These are phyloP conservation scores for Boletus tomentosulus DNA, from an alignment of 768 basidiomycete genomes.

Conservation along the genomic window DNA sequence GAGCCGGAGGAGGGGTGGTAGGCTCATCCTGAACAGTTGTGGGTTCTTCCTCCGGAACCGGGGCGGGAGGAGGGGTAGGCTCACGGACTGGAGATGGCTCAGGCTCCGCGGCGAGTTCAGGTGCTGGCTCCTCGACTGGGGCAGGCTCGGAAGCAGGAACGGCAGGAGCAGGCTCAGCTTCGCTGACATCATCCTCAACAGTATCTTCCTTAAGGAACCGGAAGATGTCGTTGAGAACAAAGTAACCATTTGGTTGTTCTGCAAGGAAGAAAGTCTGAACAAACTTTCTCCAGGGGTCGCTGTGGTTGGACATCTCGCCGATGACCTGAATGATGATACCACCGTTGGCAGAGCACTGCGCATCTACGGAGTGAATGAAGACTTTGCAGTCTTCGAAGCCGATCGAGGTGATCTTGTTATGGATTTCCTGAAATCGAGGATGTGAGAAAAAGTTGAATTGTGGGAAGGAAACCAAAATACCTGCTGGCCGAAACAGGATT, in stretches of 20 bases:
- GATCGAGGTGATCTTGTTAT: slow-evolving; percentile 91
- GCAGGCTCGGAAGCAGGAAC: slow-evolving; percentile 34
- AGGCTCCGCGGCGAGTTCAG: slow-evolving; percentile 27
- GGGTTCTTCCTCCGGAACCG: slow-evolving; percentile 36
- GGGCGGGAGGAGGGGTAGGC: slow-evolving; percentile 26
- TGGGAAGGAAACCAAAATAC: slow-evolving; percentile 41
- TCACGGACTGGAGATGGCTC: slow-evolving; percentile 34
- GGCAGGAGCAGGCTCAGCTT: slow-evolving; percentile 36
- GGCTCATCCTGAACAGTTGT: slow-evolving; percentile 34
- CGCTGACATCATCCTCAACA: slow-evolving; percentile 72
- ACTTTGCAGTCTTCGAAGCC: slow-evolving; percentile 97
- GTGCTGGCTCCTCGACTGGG: slow-evolving; percentile 30
- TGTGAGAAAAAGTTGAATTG: slow-evolving; percentile 3
- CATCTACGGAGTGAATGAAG: slow-evolving; percentile 97
- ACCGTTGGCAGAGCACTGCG: slow-evolving; percentile 89
- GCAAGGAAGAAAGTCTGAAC: slow-evolving; percentile 99
- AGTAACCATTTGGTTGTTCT: slow-evolving; percentile 98
- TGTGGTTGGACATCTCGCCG: slow-evolving; percentile 95
- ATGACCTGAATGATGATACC: slow-evolving; percentile 99
- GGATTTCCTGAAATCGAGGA: slow-evolving; percentile 71
- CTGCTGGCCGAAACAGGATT: slow-evolving; percentile 89
- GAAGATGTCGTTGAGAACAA: slow-evolving; percentile 99
- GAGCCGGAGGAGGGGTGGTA: slow-evolving; percentile 32
- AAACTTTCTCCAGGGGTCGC: slow-evolving; percentile 94
- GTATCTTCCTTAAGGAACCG: slow-evolving; percentile 96